Conservation (phyloP, 257 asterid species). For the Galeopsis tetrahit region DNA sequence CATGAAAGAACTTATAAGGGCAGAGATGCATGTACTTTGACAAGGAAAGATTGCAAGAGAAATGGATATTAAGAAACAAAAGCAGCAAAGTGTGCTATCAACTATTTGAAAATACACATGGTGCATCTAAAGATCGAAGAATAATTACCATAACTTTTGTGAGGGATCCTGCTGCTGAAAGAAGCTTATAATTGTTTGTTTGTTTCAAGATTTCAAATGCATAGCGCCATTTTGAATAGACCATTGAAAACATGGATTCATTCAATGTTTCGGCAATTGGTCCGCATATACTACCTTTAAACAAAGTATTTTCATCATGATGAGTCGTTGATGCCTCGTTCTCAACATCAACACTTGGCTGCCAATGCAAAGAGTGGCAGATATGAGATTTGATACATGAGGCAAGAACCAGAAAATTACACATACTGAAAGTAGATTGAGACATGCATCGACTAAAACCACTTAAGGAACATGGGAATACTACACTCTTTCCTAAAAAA, state of each 20-base stretch:
- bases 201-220: slow-evolving; percentile 85
- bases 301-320: slow-evolving; percentile 49
- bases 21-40: slow-evolving; percentile 26
- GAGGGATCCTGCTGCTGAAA: slow-evolving; percentile 93
- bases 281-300: slow-evolving; percentile 83
- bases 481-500: slow-evolving; percentile 3
- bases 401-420: slow-evolving; percentile 15
- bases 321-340: slow-evolving; percentile 45
- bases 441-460: slow-evolving; percentile 19
- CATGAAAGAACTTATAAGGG: slow-evolving; percentile 9
- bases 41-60: slow-evolving; percentile 2
- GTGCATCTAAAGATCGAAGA: slow-evolving; percentile 27
- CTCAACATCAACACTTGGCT: slow-evolving; percentile 58
- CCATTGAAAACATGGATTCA: slow-evolving; percentile 82
- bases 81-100: slow-evolving; percentile 16
- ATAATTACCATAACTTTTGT: slow-evolving; percentile 80
- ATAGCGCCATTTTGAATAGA: slow-evolving; percentile 81
- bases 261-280: slow-evolving; percentile 90
- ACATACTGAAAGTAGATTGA: slow-evolving; percentile 19
- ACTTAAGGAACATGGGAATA: neutral
- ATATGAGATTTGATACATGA: slow-evolving; percentile 29
- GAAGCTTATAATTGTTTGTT: slow-evolving; percentile 76
- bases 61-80: slow-evolving; percentile 12
- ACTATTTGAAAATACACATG: slow-evolving; percentile 23
- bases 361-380: slow-evolving; percentile 39